Conservation (phyloP, 179 eudicot species). For the Spinacia oleracea region DNA sequence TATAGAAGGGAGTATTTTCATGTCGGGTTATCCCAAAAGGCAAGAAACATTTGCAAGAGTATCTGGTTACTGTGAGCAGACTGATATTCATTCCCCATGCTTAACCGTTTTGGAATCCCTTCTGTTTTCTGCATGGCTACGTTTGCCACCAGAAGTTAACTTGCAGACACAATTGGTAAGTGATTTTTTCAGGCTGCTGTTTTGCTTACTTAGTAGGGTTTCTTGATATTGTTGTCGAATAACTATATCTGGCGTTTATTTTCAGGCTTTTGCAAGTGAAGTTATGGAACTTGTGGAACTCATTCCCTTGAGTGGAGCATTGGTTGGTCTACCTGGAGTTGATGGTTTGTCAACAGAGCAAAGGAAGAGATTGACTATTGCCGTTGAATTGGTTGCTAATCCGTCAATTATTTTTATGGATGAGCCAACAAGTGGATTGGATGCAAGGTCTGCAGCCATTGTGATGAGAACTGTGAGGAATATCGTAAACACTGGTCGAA, state of each 20-base stretch:
- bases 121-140: slow-evolving; percentile 88
- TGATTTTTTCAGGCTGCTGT: neutral
- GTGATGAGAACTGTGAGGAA: slow-evolving; percentile 98
- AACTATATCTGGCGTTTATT: slow-evolving; percentile 18
- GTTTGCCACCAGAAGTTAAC: slow-evolving; percentile 70
- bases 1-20: slow-evolving; percentile 72
- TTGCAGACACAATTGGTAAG: slow-evolving; percentile 72
- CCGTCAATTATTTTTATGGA: slow-evolving; percentile 97
- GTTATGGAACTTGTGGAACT: slow-evolving; percentile 98
- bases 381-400: slow-evolving; percentile 93
- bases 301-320: slow-evolving; percentile 65
- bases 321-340: slow-evolving; percentile 89
- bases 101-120: slow-evolving; percentile 88
- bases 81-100: slow-evolving; percentile 93
- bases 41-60: slow-evolving; percentile 96
- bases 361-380: slow-evolving; percentile 87
- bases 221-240: neutral
- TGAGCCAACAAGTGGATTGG: slow-evolving; percentile 97
- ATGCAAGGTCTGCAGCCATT: slow-evolving; percentile 96
- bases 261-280: slow-evolving; percentile 83
- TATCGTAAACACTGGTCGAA: slow-evolving; percentile 90
- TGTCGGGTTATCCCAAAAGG: slow-evolving; percentile 87
- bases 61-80: slow-evolving; percentile 98
- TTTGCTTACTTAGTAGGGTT: neutral
- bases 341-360: slow-evolving; percentile 97